Percentiles rank a stretch among this genome's conserved stretches.
Conservation (phyloP, 345 rosid genomes). For the Bretschneidera sinensis region DNA sequence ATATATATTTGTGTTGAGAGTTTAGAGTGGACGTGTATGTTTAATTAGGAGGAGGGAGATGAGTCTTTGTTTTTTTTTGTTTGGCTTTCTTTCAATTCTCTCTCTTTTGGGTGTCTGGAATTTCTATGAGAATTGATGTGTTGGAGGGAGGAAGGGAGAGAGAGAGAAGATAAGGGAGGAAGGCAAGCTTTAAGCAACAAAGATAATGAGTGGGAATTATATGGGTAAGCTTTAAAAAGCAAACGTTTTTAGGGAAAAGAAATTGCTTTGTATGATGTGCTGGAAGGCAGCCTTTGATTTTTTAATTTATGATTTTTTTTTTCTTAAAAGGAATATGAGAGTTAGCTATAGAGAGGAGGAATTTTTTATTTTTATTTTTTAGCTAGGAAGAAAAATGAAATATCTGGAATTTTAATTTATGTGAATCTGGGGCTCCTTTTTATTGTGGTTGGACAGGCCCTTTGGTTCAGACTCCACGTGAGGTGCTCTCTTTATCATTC, state of each 20-base stretch:
- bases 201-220: constrained; percentile 85
- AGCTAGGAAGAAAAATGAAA: background rate
- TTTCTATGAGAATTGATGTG: constrained; percentile 13
- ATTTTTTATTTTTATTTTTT: constrained; percentile 7
- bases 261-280: constrained; percentile 17
- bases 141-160: constrained; percentile 11
- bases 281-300: no score
- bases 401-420: background rate
- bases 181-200: constrained; percentile 64
- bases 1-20: background rate
- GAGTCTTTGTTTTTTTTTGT: constrained; percentile 9
- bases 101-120: constrained; percentile 4
- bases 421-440: constrained; percentile 29
- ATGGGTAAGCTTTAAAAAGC: constrained; percentile 62
- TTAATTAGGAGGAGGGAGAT: background rate
- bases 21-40: constrained; percentile 13
- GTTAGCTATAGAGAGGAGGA: constrained; percentile 4
- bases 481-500: constrained; percentile 98
- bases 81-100: background rate
- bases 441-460: constrained; percentile 72
- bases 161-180: constrained; percentile 21
- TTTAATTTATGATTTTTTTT: background rate
- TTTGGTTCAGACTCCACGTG: constrained; percentile 99
- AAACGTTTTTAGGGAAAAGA: constrained; percentile 19
- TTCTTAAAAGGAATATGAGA: constrained; percentile 4